Evolutionary conservation across 371 early-diverging fungal genomes (phyloP), one percentile per base, ranked within the genome.

Genomic region (Encephalitozoon cuniculi): DNA sequence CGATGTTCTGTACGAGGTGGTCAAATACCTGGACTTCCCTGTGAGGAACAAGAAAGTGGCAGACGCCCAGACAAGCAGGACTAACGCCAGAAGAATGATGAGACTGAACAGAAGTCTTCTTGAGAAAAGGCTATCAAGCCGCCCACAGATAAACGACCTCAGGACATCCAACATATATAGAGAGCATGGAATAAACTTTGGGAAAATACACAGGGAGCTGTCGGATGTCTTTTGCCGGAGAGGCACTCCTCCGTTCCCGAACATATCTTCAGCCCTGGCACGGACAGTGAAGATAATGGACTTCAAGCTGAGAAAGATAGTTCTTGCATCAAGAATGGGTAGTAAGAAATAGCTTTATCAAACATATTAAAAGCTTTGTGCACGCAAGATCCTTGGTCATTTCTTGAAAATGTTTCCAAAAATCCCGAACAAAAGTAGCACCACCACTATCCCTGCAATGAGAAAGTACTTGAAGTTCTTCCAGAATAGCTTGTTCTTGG

Each of bases 391-490:
- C 15, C 11, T 18, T 7, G 5, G 49, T 46, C 21, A 46, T 15
- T 15, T 15, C 7, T 15, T 46, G 49, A 46, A 46, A 18, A 46
- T 46, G 49, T 46, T 46, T 46, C 49, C 49, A 46, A 46, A 46
- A 18, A 46, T 15, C 49, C 49, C 49, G 32, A 51, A 39, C 25
- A 51, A 21, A 43, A 66, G 0, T 4, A 84, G 8, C n/a, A 71
- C 21, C n/a, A 79, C 53, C 5, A 81, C 40, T 39, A 77, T 25
- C 4, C 9, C 64, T 15, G 55, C 73, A 21, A 79, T 59, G 15
- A 49, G 37, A n/a, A 78, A 39, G 54, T 70, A 83, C 44, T 83
- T 83, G 37, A 68, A 46, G 66, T 75, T 76, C 70, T 82, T 82
- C 64, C 63, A 79, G 41, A 75, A 76, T 69, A 82, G 32, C 63